Evolutionary conservation across 768 basidiomycete species (phyloP).

Genomic region (Lactarius sanguifluus): DNA sequence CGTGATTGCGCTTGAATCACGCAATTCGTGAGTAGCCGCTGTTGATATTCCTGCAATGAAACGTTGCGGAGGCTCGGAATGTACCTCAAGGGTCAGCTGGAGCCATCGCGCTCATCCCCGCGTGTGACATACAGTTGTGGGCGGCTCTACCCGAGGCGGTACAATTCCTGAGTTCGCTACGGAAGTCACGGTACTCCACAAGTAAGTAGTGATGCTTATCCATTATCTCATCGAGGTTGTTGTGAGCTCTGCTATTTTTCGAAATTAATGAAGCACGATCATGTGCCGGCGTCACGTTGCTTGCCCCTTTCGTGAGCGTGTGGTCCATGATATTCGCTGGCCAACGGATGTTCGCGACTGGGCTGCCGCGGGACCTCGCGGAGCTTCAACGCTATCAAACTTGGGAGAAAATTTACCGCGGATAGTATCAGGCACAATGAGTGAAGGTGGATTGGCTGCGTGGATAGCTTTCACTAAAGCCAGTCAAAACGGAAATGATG

Average conservation of each 20-base stretch:
- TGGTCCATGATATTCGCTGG: slow-evolving; percentile 38
- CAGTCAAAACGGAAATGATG: not conserved
- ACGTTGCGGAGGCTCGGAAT: not conserved
- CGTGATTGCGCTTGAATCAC: not conserved
- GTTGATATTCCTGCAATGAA: not conserved
- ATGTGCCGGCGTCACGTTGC: not conserved
- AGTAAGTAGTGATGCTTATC: not conserved
- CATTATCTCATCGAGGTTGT: not conserved
- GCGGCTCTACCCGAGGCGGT: not conserved
- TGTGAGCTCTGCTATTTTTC: not conserved
- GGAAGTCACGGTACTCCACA: not conserved
- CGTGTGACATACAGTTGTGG: slow-evolving; percentile 3
- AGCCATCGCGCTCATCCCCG: not conserved
- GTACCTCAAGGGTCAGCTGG: not conserved
- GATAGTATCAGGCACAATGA: slow-evolving; percentile 19
- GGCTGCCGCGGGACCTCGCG: slow-evolving; percentile 30
- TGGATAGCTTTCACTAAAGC: not conserved
- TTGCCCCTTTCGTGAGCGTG: slow-evolving; percentile 23
- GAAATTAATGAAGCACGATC: not conserved
- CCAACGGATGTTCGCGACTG: slow-evolving; percentile 36
- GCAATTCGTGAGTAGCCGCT: not conserved
- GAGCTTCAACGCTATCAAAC: slow-evolving; percentile 36
- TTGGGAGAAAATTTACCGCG: not conserved
- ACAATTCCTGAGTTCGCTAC: not conserved
- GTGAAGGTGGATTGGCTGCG: slow-evolving; percentile 15